Evolutionary conservation across 371 early-diverging fungal genomes (phyloP), one percentile per base, ranked within the genome.

Genomic region (Mortierella sp.): DNA sequence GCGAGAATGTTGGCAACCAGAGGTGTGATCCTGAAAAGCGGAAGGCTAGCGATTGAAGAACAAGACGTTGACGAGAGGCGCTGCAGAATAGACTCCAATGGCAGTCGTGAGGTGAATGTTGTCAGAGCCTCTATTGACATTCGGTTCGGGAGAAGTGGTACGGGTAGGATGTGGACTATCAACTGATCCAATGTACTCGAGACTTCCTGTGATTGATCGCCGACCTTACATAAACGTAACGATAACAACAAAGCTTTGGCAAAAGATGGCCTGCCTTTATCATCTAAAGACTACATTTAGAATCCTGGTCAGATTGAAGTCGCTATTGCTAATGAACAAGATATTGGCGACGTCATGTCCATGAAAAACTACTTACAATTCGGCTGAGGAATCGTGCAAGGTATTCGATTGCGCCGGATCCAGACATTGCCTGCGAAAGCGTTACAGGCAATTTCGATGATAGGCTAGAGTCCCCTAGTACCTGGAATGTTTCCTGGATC

Each of bases 1-100:
- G 86, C 86, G 10, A 89, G 55, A 59, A 88, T 59, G 60, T 88
- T 89, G 50, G 85, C 84, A 53, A 87, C 64, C 10, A 88, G 62
- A 3, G 80, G 66, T 21, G 69, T 70, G 62, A 66, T 45, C 41
- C 66, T 79, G 55, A 38, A 63, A 58, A 45, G 58, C 1, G 67
- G 58, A 33, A 64, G 52, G 10, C 11, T 24, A 15, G 53, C 50
- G 13, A 67, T 58, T 15, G 62, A 21, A 11, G 60, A 22, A 21
- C 65, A 72, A 1, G 79, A 69, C 0, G 65, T 83, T 53, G 57
- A 45, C 9, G 73, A 76, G 33, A 87, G 53, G 15, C 66, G 69
- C 21, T 48, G 62, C 19, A 87, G 62, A 5, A 88, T 64, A 8
- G 73, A 63, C 13, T 84, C 82, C 38, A 88, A 79, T 4, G 86